Percentiles rank a stretch among this genome's conserved stretches.
Conservation (phyloP, 176 grass and related monocot species). For the Hsuehochloa calcarea region DNA sequence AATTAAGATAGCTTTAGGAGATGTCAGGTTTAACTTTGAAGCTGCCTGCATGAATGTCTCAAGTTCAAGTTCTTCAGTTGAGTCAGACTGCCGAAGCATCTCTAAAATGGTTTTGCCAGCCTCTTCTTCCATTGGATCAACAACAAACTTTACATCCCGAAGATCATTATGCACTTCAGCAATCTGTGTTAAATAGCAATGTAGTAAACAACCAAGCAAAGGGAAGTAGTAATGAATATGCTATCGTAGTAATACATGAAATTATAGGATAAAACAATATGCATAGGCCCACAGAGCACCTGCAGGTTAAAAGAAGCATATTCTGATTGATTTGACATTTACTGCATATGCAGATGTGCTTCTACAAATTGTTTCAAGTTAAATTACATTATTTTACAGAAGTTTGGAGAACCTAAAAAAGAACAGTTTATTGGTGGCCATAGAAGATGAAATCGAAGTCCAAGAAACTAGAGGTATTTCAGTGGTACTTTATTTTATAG, state of each 20-base stretch:
- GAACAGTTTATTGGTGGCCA: not conserved
- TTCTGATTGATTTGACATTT: not conserved
- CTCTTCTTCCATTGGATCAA: constrained; percentile 70
- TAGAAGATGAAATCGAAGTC: not conserved
- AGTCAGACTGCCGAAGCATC: constrained; percentile 55
- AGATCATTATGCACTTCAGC: constrained; percentile 68
- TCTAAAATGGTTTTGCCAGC: constrained; percentile 70
- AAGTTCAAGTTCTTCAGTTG: constrained; percentile 73
- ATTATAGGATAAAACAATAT: constrained; percentile 23
- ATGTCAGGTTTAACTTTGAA: constrained; percentile 75
- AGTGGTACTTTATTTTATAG: not conserved
- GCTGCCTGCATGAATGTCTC: constrained; percentile 61
- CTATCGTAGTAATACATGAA: not conserved
- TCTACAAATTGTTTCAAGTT: constrained; percentile 16
- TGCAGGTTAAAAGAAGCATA: constrained; percentile 10
- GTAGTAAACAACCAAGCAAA: constrained; percentile 27
- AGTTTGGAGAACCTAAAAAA: constrained; percentile 12
- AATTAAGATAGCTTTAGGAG: constrained; percentile 84
- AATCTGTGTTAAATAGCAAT: constrained; percentile 54
- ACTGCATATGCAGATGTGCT: not conserved
- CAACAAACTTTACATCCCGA: constrained; percentile 56
- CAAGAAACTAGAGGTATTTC: constrained; percentile 4
- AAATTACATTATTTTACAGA: not conserved
- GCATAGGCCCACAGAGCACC: not conserved
- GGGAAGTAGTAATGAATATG: not conserved